Evolutionary conservation across 1,139 yeast species (phyloP).

Genomic region (Yamadazyma dushanensis): DNA sequence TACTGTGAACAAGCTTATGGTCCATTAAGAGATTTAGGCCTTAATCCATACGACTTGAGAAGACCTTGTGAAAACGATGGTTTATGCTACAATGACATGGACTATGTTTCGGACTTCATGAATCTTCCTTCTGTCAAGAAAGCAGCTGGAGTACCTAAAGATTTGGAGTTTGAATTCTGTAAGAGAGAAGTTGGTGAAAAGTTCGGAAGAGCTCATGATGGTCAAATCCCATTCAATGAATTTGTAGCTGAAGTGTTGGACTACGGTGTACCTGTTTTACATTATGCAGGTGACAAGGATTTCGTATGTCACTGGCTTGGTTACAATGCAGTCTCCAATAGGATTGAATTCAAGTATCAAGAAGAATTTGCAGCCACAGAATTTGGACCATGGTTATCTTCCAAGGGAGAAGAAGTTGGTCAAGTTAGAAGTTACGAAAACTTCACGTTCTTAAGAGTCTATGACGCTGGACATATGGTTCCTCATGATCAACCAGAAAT

Average conservation of each 20-base stretch:
- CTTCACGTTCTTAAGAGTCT: slow-evolving; percentile 62
- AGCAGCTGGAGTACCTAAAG: slow-evolving; percentile 60
- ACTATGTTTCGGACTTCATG: slow-evolving; percentile 56
- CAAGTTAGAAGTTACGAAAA: slow-evolving; percentile 54
- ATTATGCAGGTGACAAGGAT: slow-evolving; percentile 43
- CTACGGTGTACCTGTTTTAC: slow-evolving; percentile 39
- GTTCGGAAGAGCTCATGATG: slow-evolving; percentile 62
- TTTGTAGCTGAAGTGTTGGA: slow-evolving; percentile 60
- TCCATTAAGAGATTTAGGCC: slow-evolving; percentile 59
- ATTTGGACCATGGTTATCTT: slow-evolving; percentile 39
- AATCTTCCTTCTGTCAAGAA: slow-evolving; percentile 59
- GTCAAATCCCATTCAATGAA: slow-evolving; percentile 63
- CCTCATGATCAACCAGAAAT: slow-evolving; percentile 81
- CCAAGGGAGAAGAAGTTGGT: slow-evolving; percentile 53
- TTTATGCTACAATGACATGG: slow-evolving; percentile 60
- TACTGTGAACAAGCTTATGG: slow-evolving; percentile 44
- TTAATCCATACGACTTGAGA: slow-evolving; percentile 71
- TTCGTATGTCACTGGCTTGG: slow-evolving; percentile 44
- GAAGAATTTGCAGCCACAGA: slow-evolving; percentile 25
- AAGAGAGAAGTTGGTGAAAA: slow-evolving; percentile 54
- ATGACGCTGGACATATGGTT: slow-evolving; percentile 74
- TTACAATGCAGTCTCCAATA: slow-evolving; percentile 36
- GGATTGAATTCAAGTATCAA: slow-evolving; percentile 29
- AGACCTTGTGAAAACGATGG: slow-evolving; percentile 51
- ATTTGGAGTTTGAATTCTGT: slow-evolving; percentile 56